These are phyloP conservation scores for Pulveroboletus sp. DNA, from an alignment of 768 basidiomycete species.

Conservation along the genomic window DNA sequence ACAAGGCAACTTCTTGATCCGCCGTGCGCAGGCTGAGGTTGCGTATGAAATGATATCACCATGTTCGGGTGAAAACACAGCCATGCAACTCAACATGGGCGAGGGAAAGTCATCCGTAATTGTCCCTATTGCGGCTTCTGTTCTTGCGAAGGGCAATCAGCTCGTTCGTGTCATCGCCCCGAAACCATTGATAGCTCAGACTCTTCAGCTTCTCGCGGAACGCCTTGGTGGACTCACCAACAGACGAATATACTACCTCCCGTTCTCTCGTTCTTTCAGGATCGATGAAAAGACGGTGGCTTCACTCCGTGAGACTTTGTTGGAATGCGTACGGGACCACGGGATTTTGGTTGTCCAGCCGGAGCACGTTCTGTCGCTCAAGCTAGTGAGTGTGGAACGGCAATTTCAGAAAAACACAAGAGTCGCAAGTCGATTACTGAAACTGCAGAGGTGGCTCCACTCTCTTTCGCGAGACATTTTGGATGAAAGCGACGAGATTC, in stretches of 20 bases:
- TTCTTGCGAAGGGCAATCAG: slow-evolving; percentile 39
- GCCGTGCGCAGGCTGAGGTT: slow-evolving; percentile 40
- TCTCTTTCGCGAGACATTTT: slow-evolving; percentile 16
- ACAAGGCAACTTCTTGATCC: slow-evolving; percentile 42
- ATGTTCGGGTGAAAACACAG: slow-evolving; percentile 29
- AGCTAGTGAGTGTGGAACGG: slow-evolving; percentile 38
- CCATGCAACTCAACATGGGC: slow-evolving; percentile 55
- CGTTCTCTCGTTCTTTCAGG: slow-evolving; percentile 40
- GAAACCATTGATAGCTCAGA: slow-evolving; percentile 41
- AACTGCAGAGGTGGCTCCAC: slow-evolving; percentile 18
- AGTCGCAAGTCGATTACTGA: slow-evolving; percentile 19
- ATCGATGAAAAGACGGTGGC: slow-evolving; percentile 9
- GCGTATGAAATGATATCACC: slow-evolving; percentile 47
- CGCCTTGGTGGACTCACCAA: slow-evolving; percentile 42
- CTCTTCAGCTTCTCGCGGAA: slow-evolving; percentile 43
- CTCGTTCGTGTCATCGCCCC: slow-evolving; percentile 46
- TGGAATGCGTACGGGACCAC: slow-evolving; percentile 33
- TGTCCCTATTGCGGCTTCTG: slow-evolving; percentile 40
- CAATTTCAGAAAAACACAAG: slow-evolving; percentile 3
- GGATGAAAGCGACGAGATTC: slow-evolving; percentile 22
- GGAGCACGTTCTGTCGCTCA: slow-evolving; percentile 50
- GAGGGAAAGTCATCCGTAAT: slow-evolving; percentile 50
- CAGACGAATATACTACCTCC: slow-evolving; percentile 43
- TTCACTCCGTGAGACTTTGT: slow-evolving; percentile 29
- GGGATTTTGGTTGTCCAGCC: slow-evolving; percentile 48